These are phyloP conservation scores for Viscum album DNA, from an alignment of 177 flowering plant genomes.

Conservation along the genomic window DNA sequence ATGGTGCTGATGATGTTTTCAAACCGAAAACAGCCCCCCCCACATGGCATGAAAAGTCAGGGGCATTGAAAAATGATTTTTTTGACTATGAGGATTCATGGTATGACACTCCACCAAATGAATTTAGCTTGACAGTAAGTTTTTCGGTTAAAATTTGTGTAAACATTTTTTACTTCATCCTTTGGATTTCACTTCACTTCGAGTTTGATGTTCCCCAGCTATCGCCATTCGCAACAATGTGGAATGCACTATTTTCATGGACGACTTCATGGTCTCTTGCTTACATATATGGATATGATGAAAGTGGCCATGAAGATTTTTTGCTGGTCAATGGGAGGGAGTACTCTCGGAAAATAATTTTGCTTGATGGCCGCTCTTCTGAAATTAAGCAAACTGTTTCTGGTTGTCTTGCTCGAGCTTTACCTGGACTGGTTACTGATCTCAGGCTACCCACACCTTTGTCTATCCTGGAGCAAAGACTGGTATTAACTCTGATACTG, in stretches of 20 bases:
- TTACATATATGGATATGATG: conserved; percentile 73
- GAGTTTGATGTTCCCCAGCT: conserved; percentile 27
- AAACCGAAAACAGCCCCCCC: conserved; percentile 24
- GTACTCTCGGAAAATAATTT: conserved; percentile 48
- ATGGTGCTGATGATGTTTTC: conserved; percentile 21
- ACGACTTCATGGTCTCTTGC: conserved; percentile 76
- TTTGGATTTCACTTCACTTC: not conserved
- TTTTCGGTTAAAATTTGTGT: not conserved
- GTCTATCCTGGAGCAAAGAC: conserved; percentile 54
- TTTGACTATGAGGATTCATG: conserved; percentile 59
- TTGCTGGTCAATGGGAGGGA: conserved; percentile 58
- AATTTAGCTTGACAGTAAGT: conserved; percentile 62
- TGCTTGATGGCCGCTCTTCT: conserved; percentile 66
- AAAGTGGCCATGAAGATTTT: conserved; percentile 52
- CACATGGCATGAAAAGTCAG: conserved; percentile 51
- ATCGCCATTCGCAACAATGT: conserved; percentile 81
- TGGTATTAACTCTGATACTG: conserved; percentile 32
- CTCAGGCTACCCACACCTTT: conserved; percentile 55
- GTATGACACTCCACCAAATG: conserved; percentile 75
- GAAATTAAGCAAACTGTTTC: conserved; percentile 75
- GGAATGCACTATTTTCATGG: conserved; percentile 79
- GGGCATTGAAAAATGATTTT: conserved; percentile 27
- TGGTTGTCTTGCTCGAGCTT: conserved; percentile 58
- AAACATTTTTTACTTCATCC: not conserved
- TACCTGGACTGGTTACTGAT: conserved; percentile 50